Conservation (phyloP, 306 rosid genomes). For the Vigna angularis region DNA sequence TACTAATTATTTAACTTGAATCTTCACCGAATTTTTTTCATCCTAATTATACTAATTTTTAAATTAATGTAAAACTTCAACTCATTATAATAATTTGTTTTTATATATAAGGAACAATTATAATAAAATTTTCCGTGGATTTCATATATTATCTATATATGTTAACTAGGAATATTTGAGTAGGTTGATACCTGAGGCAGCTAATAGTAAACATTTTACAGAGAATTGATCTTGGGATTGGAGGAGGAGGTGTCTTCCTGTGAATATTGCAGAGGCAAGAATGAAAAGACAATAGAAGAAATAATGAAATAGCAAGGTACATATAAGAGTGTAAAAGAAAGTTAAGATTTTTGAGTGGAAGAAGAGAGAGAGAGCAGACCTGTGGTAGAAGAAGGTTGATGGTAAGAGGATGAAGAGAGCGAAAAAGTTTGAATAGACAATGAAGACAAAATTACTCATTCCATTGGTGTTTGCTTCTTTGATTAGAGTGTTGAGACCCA, state of each 20-base stretch:
- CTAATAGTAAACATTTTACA: slow-evolving; percentile 42
- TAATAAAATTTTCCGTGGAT: too few species aligned
- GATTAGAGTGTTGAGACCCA: slow-evolving; percentile 44
- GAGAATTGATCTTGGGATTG: slow-evolving; percentile 34
- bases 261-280: not conserved
- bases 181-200: slow-evolving; percentile 43
- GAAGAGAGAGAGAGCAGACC: not conserved
- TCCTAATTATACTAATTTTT: too few species aligned
- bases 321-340: not conserved
- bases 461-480: slow-evolving; percentile 49
- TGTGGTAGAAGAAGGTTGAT: slow-evolving; percentile 47
- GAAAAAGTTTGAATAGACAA: slow-evolving; percentile 47
- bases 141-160: too few species aligned
- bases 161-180: too few species aligned
- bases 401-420: slow-evolving; percentile 51
- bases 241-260: slow-evolving; percentile 50
- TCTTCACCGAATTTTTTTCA: too few species aligned
- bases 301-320: not conserved
- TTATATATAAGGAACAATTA: too few species aligned
- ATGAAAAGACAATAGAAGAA: not conserved
- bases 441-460: slow-evolving; percentile 51
- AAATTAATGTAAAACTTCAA: too few species aligned
- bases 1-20: too few species aligned
- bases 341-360: not conserved
- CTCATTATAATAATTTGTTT: too few species aligned